Evolutionary conservation across 2,329 filamentous ascomycete genomes (phyloP).

Genomic region (Sporothrix phasma): DNA sequence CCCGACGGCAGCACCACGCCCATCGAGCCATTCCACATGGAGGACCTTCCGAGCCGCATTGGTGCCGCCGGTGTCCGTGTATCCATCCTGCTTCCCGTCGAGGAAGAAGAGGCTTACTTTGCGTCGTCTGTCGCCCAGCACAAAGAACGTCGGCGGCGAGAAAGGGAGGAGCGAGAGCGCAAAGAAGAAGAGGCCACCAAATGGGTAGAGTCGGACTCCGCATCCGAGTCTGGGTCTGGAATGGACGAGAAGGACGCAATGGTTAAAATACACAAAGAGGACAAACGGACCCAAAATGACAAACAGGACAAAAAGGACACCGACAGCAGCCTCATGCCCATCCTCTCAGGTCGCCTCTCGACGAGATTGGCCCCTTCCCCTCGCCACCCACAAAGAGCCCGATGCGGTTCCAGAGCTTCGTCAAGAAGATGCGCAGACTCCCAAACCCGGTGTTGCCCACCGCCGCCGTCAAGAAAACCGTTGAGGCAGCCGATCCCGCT

Average conservation of each 20-base stretch:
- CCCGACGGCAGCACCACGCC: constrained; percentile 32
- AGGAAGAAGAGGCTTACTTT: constrained; percentile 23
- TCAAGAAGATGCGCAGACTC: constrained; percentile 12
- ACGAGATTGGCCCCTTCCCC: constrained; percentile 22
- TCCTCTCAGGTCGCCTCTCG: constrained; percentile 6
- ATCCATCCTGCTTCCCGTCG: constrained; percentile 23
- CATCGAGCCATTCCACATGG: constrained; percentile 40
- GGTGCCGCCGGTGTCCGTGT: constrained; percentile 30
- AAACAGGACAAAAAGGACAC: too few relatives aligned
- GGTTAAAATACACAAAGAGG: too few relatives aligned
- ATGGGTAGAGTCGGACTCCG: background rate
- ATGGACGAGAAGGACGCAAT: too few relatives aligned
- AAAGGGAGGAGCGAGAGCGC: background rate
- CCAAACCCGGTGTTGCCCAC: background rate
- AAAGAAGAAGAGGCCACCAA: background rate
- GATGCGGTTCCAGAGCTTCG: constrained; percentile 16
- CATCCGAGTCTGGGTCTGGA: too few relatives aligned
- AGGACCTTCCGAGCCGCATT: constrained; percentile 36
- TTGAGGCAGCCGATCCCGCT: constrained; percentile 33
- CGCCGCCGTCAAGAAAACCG: background rate
- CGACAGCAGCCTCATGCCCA: background rate
- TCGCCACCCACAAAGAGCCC: constrained; percentile 27
- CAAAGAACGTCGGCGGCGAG: constrained; percentile 11
- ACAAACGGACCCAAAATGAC: too few relatives aligned
- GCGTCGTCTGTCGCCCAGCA: constrained; percentile 8